Conservation (phyloP, 345 rosid species). For the Turnera subulata region DNA sequence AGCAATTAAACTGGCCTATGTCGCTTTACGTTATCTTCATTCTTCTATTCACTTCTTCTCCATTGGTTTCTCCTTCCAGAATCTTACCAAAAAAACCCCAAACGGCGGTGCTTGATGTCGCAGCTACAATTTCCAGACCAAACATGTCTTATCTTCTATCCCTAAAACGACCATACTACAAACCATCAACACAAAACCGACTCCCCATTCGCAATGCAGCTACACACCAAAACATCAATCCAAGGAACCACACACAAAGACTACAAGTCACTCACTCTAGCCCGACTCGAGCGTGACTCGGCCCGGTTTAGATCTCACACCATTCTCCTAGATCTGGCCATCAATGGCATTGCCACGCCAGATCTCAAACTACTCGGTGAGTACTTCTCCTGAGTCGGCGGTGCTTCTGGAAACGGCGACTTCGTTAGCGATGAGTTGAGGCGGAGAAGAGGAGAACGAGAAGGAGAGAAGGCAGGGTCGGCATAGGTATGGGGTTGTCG, state of each 20-base stretch:
- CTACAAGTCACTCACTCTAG: constrained; percentile 57
- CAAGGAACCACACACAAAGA: constrained; percentile 34
- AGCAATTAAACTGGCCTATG: no score
- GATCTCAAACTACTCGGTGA: constrained; percentile 68
- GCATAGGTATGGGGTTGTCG: no score
- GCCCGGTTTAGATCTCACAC: constrained; percentile 54
- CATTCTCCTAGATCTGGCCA: constrained; percentile 49
- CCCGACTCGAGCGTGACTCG: constrained; percentile 68
- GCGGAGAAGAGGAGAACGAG: no score
- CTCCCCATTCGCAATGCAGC: constrained; percentile 32
- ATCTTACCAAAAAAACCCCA: constrained; percentile 10
- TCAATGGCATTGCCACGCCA: constrained; percentile 29
- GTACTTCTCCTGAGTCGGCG: constrained; percentile 84
- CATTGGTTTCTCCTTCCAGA: constrained; percentile 31
- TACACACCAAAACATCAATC: constrained; percentile 48
- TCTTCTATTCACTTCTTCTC: constrained; percentile 18
- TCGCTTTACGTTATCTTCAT: constrained; percentile 11
- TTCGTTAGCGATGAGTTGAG: no score
- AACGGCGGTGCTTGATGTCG: constrained; percentile 38
- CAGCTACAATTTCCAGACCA: constrained; percentile 37
- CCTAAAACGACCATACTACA: constrained; percentile 4
- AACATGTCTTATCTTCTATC: constrained; percentile 10
- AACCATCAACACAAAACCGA: constrained; percentile 4
- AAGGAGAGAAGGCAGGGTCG: no score
- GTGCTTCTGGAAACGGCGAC: no score